phyloP scores from a whole-genome alignment of 805 yeast genomes.

The Groenewaldozyma salmanticensis region DNA sequence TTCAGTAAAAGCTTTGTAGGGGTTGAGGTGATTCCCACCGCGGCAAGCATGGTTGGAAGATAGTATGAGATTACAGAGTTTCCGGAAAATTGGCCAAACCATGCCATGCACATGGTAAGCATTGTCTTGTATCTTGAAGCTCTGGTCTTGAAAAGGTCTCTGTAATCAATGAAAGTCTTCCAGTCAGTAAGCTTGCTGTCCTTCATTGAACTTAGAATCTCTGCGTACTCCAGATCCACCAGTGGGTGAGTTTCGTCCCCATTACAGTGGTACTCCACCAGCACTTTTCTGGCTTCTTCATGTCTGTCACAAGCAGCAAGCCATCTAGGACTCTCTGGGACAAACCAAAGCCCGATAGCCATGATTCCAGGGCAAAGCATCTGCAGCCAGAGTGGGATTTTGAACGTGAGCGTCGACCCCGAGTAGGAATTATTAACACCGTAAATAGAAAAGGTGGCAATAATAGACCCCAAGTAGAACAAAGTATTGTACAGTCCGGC shows the following conservation, averaged over 20 bases:
- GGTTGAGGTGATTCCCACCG: constrained; percentile 9
- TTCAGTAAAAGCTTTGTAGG: constrained; percentile 9
- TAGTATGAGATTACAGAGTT: constrained; percentile 8
- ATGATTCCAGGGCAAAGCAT: constrained; percentile 11
- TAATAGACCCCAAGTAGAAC: constrained; percentile 9
- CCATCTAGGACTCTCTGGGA: constrained; percentile 14
- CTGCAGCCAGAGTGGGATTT: constrained; percentile 15
- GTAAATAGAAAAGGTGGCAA: constrained; percentile 10
- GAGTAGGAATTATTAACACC: constrained; percentile 7
- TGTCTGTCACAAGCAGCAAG: constrained; percentile 6
- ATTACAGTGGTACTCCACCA: constrained; percentile 8
- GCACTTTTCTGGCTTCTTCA: constrained; percentile 7
- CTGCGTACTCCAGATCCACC: constrained; percentile 9
- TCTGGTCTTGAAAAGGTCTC: constrained; percentile 8
- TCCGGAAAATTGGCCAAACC: constrained; percentile 19
- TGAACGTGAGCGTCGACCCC: constrained; percentile 6
- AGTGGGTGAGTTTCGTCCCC: constrained; percentile 8
- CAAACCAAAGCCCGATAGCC: constrained; percentile 1
- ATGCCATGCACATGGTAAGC: constrained; percentile 7
- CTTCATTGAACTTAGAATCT: constrained; percentile 7
- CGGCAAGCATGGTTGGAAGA: constrained; percentile 8
- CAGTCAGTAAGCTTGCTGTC: constrained; percentile 6
- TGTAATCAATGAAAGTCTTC: constrained; percentile 14
- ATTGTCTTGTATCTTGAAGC: constrained; percentile 9
- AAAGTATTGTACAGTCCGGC: constrained; percentile 14